Conservation (phyloP, 1,139 yeast species). For the Zygosaccharomyces sapae region DNA sequence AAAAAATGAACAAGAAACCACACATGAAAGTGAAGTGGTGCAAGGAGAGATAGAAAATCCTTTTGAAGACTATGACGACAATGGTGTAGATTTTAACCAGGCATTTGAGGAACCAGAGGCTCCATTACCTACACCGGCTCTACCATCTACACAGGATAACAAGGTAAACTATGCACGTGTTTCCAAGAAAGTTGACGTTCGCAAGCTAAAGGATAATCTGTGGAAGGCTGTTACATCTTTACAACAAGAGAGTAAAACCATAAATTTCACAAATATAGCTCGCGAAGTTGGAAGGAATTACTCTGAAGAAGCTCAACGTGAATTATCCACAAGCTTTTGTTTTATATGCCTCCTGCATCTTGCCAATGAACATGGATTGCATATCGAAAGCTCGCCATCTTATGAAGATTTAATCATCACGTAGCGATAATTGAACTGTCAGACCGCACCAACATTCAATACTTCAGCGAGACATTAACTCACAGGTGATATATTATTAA, state of each 20-base stretch:
- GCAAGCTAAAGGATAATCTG: conserved; percentile 70
- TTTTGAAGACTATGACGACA: conserved; percentile 31
- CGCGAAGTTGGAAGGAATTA: conserved; percentile 52
- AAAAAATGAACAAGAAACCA: conserved; percentile 41
- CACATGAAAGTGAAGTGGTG: conserved; percentile 30
- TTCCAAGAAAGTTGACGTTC: conserved; percentile 83
- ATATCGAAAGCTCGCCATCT: conserved; percentile 51
- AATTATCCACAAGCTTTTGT: conserved; percentile 81
- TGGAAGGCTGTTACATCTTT: conserved; percentile 55
- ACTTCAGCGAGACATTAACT: no score
- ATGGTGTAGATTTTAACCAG: conserved; percentile 42
- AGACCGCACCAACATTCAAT: no score
- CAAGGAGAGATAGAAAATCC: conserved; percentile 32
- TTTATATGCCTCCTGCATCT: conserved; percentile 80
- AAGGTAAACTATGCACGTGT: conserved; percentile 67
- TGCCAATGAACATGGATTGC: conserved; percentile 82
- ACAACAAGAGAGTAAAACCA: conserved; percentile 14
- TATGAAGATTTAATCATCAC: conserved; percentile 49
- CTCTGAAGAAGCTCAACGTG: conserved; percentile 50
- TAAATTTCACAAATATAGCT: conserved; percentile 40
- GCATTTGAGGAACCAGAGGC: conserved; percentile 42
- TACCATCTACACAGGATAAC: conserved; percentile 40
- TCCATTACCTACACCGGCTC: conserved; percentile 18
- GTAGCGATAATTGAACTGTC: no score
- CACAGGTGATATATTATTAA: no score